A percentile compares a stretch with the other conserved stretches of the same genome.
These are phyloP conservation scores for Hypoxylon intermedium DNA, from an alignment of 495 filamentous ascomycete genomes.

Conservation along the genomic window DNA sequence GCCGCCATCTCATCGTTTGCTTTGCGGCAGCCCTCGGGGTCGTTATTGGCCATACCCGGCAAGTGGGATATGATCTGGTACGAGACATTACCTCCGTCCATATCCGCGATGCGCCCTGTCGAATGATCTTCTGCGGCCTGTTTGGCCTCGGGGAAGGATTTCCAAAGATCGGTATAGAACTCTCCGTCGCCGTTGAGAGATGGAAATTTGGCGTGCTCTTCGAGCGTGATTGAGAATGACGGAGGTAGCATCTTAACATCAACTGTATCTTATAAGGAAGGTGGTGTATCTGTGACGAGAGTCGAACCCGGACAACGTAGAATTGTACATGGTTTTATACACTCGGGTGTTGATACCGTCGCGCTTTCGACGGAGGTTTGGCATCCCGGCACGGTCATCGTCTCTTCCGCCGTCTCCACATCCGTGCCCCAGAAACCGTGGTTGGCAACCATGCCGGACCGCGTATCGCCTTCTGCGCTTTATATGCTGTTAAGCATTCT, in stretches of 20 bases:
- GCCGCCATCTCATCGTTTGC: constrained; percentile 63
- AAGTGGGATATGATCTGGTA: constrained; percentile 66
- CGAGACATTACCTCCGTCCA: constrained; percentile 58
- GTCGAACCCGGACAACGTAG: no score
- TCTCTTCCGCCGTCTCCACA: background rate
- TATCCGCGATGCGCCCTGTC: constrained; percentile 55
- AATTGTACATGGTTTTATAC: no score
- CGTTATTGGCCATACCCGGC: constrained; percentile 43
- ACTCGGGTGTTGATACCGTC: background rate
- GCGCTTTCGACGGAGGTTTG: background rate
- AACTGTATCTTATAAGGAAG: background rate
- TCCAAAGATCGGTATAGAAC: constrained; percentile 28
- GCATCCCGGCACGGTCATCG: background rate
- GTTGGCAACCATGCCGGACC: background rate
- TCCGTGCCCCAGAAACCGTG: background rate
- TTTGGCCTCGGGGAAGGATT: constrained; percentile 33
- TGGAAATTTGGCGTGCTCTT: constrained; percentile 62
- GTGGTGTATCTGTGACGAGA: no score
- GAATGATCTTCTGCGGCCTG: constrained; percentile 50
- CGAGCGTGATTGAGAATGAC: constrained; percentile 57
- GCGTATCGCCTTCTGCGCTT: no score
- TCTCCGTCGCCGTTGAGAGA: constrained; percentile 43
- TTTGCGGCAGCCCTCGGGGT: constrained; percentile 45
- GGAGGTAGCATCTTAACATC: constrained; percentile 10
- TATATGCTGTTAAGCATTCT: no score